A percentile compares a stretch with the other conserved stretches of the same genome.
phyloP scores from a whole-genome alignment of 495 filamentous ascomycete genomes.

The Trichocladium antarcticum region DNA sequence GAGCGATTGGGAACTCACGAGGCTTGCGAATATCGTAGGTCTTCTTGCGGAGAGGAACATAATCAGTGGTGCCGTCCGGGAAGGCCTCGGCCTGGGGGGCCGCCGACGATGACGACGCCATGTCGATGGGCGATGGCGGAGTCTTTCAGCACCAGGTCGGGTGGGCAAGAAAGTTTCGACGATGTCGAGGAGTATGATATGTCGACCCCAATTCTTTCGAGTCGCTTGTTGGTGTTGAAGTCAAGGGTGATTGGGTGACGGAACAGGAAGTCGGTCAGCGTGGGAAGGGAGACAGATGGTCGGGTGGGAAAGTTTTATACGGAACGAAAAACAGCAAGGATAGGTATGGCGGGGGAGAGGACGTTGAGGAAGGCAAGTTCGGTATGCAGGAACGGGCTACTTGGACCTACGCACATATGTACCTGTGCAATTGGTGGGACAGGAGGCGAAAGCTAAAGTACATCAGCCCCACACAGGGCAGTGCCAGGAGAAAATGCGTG shows the following conservation, averaged over 20 bases:
- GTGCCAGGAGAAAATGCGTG: too few relatives aligned
- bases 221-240: not conserved
- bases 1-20: slow-evolving; percentile 11
- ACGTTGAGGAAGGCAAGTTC: too few relatives aligned
- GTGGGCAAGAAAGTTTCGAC: not conserved
- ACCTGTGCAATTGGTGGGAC: not conserved
- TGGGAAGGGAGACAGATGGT: slow-evolving; percentile 6
- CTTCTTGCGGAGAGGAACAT: slow-evolving; percentile 34
- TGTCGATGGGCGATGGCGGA: slow-evolving; percentile 17
- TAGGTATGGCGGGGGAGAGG: slow-evolving; percentile 13
- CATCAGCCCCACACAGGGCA: not conserved
- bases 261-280: slow-evolving; percentile 3
- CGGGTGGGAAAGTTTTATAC: slow-evolving; percentile 20
- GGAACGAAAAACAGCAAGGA: slow-evolving; percentile 10
- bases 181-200: not conserved
- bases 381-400: not conserved
- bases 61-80: slow-evolving; percentile 41
- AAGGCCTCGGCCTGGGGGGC: slow-evolving; percentile 30
- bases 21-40: slow-evolving; percentile 41
- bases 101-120: slow-evolving; percentile 35
- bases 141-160: slow-evolving; percentile 6
- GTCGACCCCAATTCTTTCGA: slow-evolving; percentile 8
- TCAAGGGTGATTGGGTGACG: slow-evolving; percentile 1
- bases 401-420: too few relatives aligned
- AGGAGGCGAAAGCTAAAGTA: too few relatives aligned